Evolutionary conservation across 2,329 filamentous ascomycete genomes (phyloP).

Genomic region (Byssothecium circinans): DNA sequence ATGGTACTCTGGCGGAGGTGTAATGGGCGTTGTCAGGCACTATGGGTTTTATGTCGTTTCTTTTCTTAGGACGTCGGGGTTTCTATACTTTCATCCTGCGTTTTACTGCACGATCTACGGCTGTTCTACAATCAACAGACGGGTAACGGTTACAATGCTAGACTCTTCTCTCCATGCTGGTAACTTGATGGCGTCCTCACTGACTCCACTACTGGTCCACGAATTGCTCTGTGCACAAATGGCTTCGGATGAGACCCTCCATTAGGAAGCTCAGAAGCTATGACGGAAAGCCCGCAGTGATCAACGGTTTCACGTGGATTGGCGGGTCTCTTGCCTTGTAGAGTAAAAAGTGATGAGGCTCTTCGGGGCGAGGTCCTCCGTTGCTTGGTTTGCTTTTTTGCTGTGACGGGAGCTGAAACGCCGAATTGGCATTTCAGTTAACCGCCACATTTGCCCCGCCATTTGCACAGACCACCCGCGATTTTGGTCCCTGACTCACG

Average conservation of each 20-base stretch:
- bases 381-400: neutral
- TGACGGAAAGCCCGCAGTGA: constrained; percentile 30
- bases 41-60: no score
- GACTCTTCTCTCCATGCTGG: no score
- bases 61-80: no score
- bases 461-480: constrained; percentile 3
- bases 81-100: no score
- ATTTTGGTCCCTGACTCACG: constrained; percentile 29
- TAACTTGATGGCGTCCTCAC: no score
- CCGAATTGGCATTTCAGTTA: constrained; percentile 10
- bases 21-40: constrained; percentile 25
- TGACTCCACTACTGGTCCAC: no score
- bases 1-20: constrained; percentile 21
- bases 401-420: neutral
- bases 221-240: neutral
- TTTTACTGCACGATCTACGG: no score
- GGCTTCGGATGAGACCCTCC: constrained; percentile 10
- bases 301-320: constrained; percentile 28
- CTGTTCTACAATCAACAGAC: no score
- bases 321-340: constrained; percentile 23
- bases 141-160: no score
- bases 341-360: constrained; percentile 17
- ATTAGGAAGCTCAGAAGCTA: constrained; percentile 42
- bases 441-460: constrained; percentile 20
- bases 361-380: constrained; percentile 5